Evolutionary conservation across 1,284 basidiomycete genomes (phyloP), one percentile per base, ranked within the genome.

Genomic region (Sutorius eximius): DNA sequence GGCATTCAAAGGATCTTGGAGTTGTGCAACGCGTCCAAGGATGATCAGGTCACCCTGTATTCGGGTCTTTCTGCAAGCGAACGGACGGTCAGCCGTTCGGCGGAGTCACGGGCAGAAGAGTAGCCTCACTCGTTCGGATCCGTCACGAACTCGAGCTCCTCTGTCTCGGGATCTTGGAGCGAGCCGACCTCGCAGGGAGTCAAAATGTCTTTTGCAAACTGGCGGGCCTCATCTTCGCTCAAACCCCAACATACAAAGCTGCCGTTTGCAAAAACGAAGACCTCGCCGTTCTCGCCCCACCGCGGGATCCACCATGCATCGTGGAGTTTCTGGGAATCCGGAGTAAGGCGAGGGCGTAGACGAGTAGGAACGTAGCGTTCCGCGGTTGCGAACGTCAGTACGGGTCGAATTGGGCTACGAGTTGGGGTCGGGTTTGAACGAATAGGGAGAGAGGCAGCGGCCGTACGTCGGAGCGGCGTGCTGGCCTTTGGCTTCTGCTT

Each of bases 11-110:
- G 78, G 73, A 49, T 76, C 80, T 44, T 70, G 71, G 11, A 83
- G 74, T 16, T 81, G 75, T 2, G 84, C 77, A 18, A 80, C 82
- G 49, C 82, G 77, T 3, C 93, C 93, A n/a, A 95, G 82, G 49
- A 95, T 89, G 58, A 95, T 94, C 53, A 95, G 73, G 68, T 95
- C 93, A 41, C 93, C 93, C 66, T 94, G 89, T 48, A 95, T 77
- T 22, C 91, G 83, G 0, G 93, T 95, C 61, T 82, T 76, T 67
- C 92, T 94, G 59, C 5, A 37, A 18, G 56, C 51, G 18, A 37
- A 49, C 11, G 2, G 22, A 24, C 16, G 22, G 49, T 60, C 50
- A 58, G 43, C 16, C 29, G 55, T 60, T 24, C 52, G 37, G 52
- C 47, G 45, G 22, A 32, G 33, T 8, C 16, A 24, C 8, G n/a